Base-by-base conservation (phyloP, 2,329 filamentous ascomycete genomes). In the Cryphonectria japonica region DNA sequence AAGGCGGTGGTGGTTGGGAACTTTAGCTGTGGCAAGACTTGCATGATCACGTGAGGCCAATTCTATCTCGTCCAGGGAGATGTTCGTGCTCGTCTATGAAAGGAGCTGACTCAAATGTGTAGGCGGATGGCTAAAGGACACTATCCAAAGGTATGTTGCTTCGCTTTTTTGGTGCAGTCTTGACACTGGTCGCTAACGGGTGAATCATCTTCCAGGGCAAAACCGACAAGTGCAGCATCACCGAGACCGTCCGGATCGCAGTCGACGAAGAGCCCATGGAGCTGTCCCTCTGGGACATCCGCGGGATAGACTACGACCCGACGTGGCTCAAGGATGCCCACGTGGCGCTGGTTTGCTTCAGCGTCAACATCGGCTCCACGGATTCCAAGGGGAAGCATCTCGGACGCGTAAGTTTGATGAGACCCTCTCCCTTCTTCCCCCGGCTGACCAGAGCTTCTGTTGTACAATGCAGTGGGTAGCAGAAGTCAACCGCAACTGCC, bases 1-100 rank as follows among this genome's bases (percentile, higher is more conserved):
- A 73, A 73, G 54, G 71, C 66, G n/a, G 71, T 71, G 9, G 71
- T 73, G 19, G 71, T 73, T 13, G 71, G 71, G 34, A 73, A 71
- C 37, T 69, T 73, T 39, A 73, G 71, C 66, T 73, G 71, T 32
- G 71, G 71, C 8, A 73, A 73, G 66, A 73, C 71, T 32, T 67
- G 71, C 46, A 34, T 73, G 39, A 71, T 73, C 50, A 71, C 71
- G 66, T 70, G 67, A 26, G 69, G 46, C 46, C 46, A n/a, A n/a
- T 50, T 11, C 46, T 13, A 7, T 37, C 19, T 7, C 54, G 13
- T 22, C 13, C 26, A 34, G 26, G 29, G 32, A 6, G n/a, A 26
- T 52, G 2, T 50, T 8, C 29, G 19, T 29, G 2, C 22, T 65
- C 4, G 16, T 34, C 26, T 37, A 16, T 54, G 46, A 13, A 22